Conservation (phyloP, 306 rosid species). For the Trifolium fragiferum region DNA sequence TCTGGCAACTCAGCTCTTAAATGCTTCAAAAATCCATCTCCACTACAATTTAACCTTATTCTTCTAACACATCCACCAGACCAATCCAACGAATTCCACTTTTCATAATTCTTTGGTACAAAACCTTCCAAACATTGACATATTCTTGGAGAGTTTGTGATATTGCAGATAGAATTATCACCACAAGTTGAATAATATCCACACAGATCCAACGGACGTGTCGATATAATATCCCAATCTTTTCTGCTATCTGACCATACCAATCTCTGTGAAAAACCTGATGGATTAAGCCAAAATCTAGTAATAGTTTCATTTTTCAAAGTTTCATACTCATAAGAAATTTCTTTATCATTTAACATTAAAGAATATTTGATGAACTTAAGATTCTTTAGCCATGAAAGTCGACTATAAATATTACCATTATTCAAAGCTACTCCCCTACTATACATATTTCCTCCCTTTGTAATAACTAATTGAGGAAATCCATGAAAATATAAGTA, state of each 20-base stretch:
- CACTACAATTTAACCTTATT: not conserved
- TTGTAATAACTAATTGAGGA: slow-evolving; percentile 37
- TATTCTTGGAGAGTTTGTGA: not conserved
- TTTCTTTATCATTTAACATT: slow-evolving; percentile 25
- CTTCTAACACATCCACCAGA: slow-evolving; percentile 36
- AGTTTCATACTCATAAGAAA: slow-evolving; percentile 12
- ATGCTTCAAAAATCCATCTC: slow-evolving; percentile 14
- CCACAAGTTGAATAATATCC: slow-evolving; percentile 37
- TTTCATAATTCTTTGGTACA: slow-evolving; percentile 16
- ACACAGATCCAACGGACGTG: slow-evolving; percentile 12
- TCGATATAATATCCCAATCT: slow-evolving; percentile 9
- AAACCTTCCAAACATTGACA: slow-evolving; percentile 34
- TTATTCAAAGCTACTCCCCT: slow-evolving; percentile 49
- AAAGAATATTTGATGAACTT: slow-evolving; percentile 3
- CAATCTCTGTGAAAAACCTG: slow-evolving; percentile 17
- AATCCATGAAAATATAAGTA: slow-evolving; percentile 28
- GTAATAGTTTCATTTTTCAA: slow-evolving; percentile 16
- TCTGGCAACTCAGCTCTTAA: slow-evolving; percentile 29
- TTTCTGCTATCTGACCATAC: slow-evolving; percentile 24
- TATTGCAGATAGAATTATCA: slow-evolving; percentile 16
- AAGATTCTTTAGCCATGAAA: not conserved
- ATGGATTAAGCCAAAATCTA: slow-evolving; percentile 4
- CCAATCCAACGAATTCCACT: slow-evolving; percentile 34
- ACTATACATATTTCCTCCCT: not conserved
- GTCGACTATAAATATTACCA: slow-evolving; percentile 12